phyloP scores from a whole-genome alignment of 1,139 yeast genomes.

The Blastobotrys niveus region DNA sequence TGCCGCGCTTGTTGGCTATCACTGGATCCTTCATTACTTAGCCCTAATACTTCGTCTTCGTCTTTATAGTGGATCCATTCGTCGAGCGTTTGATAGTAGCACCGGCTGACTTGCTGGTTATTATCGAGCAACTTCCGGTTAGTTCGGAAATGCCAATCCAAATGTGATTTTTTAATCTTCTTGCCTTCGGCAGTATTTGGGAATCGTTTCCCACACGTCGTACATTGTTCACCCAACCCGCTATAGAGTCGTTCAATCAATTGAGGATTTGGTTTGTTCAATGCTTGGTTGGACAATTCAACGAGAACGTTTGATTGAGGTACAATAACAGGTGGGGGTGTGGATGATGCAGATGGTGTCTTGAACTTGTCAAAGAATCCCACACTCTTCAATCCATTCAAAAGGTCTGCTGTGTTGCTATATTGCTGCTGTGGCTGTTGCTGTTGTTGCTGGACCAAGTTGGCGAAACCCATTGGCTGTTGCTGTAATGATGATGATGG shows the following conservation, averaged over 20 bases:
- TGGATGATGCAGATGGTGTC: constrained; percentile 1
- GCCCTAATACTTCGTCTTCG: constrained; percentile 46
- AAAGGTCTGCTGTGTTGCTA: constrained; percentile 8
- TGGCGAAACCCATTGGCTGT: too few relatives aligned
- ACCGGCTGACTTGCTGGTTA: constrained; percentile 54
- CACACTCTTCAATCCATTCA: constrained; percentile 22
- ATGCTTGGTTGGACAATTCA: constrained; percentile 28
- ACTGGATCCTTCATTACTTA: constrained; percentile 16
- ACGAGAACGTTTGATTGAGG: constrained; percentile 21
- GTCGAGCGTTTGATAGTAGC: constrained; percentile 72
- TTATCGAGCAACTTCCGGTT: constrained; percentile 67
- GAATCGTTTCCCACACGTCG: constrained; percentile 86
- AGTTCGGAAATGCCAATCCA: constrained; percentile 96
- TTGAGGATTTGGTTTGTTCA: constrained; percentile 32
- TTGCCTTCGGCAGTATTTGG: constrained; percentile 56
- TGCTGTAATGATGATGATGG: neutral
- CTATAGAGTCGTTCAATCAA: constrained; percentile 44
- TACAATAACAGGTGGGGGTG: constrained; percentile 3
- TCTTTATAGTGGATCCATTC: constrained; percentile 75
- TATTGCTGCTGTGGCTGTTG: constrained; percentile 9
- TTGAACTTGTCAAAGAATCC: constrained; percentile 19
- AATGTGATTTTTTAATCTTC: constrained; percentile 53
- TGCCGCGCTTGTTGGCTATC: constrained; percentile 12
- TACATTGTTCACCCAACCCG: constrained; percentile 72
- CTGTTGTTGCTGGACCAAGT: constrained; percentile 10